Conservation (phyloP, 805 yeast species). For the Saturnispora serradocipensis region DNA sequence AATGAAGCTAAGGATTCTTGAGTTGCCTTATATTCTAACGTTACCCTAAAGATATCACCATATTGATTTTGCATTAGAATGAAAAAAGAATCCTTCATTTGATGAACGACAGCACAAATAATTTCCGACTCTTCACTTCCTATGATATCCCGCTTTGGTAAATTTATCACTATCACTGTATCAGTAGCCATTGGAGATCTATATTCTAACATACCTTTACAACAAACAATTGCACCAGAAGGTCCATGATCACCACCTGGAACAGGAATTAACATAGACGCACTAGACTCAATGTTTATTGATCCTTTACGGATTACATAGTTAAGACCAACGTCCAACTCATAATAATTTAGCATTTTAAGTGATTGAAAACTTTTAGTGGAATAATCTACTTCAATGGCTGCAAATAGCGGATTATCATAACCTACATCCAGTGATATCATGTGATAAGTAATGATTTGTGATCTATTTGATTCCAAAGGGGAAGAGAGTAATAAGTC, state of each 20-base stretch:
- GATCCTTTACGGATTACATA: constrained; percentile 50
- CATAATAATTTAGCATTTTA: constrained; percentile 52
- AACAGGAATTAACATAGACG: constrained; percentile 51
- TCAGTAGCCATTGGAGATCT: constrained; percentile 28
- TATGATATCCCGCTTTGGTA: constrained; percentile 40
- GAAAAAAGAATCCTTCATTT: constrained; percentile 54
- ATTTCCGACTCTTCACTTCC: constrained; percentile 24
- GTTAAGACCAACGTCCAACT: constrained; percentile 79
- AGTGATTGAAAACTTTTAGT: constrained; percentile 16
- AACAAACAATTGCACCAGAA: constrained; percentile 59
- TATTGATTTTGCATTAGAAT: constrained; percentile 55
- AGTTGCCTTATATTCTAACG: constrained; percentile 37
- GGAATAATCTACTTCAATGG: constrained; percentile 56
- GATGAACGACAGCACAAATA: constrained; percentile 55
- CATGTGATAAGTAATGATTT: constrained; percentile 41
- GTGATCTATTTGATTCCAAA: constrained; percentile 50
- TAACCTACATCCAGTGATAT: constrained; percentile 64
- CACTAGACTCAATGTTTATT: constrained; percentile 29
- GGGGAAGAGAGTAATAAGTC: constrained; percentile 58
- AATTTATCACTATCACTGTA: constrained; percentile 7
- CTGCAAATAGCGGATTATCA: constrained; percentile 79
- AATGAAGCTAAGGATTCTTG: constrained; percentile 27
- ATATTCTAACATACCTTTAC: constrained; percentile 45
- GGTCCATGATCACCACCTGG: constrained; percentile 71
- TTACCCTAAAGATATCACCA: constrained; percentile 73